phyloP scores from a whole-genome alignment of 139 green algal genomes.

The Chlorella sp. region DNA sequence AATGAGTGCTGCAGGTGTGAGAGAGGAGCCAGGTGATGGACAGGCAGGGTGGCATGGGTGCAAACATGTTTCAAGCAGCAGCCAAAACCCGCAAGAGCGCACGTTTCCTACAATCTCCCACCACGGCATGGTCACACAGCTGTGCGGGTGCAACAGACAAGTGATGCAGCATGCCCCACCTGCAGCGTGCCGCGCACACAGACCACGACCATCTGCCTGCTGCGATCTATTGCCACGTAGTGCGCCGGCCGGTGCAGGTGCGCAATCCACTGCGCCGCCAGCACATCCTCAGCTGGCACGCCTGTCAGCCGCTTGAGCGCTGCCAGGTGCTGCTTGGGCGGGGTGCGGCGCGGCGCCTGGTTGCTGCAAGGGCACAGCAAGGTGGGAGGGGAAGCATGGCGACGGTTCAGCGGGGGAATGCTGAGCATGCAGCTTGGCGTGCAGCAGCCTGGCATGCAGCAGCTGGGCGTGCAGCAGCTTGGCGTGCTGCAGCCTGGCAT shows the following conservation, averaged over 20 bases:
- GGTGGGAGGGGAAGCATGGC: neutral
- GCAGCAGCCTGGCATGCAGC: no score
- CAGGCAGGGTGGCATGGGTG: neutral
- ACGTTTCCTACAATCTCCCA: neutral
- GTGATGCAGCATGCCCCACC: neutral
- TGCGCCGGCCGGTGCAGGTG: constrained; percentile 19
- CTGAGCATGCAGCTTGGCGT: neutral
- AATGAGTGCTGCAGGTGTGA: neutral
- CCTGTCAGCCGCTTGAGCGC: constrained; percentile 22
- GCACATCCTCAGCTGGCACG: neutral
- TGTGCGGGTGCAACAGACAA: neutral
- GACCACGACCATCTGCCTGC: constrained; percentile 8
- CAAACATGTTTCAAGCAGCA: neutral
- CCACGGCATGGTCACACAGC: no score
- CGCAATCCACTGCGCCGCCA: constrained; percentile 17
- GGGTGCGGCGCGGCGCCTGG: constrained; percentile 7
- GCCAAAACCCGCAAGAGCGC: neutral
- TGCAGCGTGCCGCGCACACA: constrained; percentile 23
- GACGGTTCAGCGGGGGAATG: no score
- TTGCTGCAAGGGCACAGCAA: neutral
- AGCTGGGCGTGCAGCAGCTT: neutral
- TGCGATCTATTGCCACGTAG: constrained; percentile 10
- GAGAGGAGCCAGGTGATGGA: neutral
- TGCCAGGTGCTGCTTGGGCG: neutral
- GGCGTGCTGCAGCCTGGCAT: neutral